phyloP scores from a whole-genome alignment of 768 basidiomycete genomes.

The Rhizopogon vesiculosus region DNA sequence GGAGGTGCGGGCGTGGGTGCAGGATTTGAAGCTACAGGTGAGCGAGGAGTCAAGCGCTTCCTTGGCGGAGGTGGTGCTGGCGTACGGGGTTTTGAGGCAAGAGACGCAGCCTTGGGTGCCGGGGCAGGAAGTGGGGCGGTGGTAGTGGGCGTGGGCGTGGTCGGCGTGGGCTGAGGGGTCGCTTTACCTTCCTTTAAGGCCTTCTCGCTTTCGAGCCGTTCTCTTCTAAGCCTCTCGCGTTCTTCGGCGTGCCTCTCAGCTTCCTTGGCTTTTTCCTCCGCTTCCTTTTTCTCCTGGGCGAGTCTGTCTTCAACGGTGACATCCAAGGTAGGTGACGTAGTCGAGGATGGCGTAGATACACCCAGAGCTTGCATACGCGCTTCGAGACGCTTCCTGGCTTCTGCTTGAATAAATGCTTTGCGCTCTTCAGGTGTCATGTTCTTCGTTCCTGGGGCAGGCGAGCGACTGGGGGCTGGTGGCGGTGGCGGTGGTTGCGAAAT shows the following conservation, averaged over 20 bases:
- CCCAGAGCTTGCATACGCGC: constrained; percentile 86
- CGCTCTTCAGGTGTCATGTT: constrained; percentile 85
- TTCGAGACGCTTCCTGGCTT: constrained; percentile 79
- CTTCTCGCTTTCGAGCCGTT: constrained; percentile 73
- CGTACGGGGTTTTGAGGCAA: constrained; percentile 32
- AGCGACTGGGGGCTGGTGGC: constrained; percentile 48
- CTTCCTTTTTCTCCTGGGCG: constrained; percentile 83
- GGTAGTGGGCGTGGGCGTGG: constrained; percentile 38
- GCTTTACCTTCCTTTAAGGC: constrained; percentile 47
- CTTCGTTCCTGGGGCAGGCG: constrained; percentile 59
- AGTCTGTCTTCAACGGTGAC: constrained; percentile 81
- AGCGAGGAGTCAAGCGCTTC: constrained; percentile 9
- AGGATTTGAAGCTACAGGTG: constrained; percentile 16
- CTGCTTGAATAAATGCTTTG: constrained; percentile 66
- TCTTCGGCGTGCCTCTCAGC: constrained; percentile 83
- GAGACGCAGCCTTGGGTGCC: constrained; percentile 25
- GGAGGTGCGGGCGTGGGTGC: constrained; percentile 21
- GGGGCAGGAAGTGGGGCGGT: constrained; percentile 40
- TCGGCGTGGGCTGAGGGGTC: constrained; percentile 32
- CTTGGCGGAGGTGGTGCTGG: constrained; percentile 35
- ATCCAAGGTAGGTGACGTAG: constrained; percentile 52
- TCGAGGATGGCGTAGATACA: constrained; percentile 42
- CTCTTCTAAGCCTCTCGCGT: constrained; percentile 65
- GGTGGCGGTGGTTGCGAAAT: constrained; percentile 42
- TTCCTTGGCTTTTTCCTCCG: constrained; percentile 73